Evolutionary conservation across 306 rosid genomes (phyloP), one percentile per base, ranked within the genome.

Genomic region (Geum urbanum): DNA sequence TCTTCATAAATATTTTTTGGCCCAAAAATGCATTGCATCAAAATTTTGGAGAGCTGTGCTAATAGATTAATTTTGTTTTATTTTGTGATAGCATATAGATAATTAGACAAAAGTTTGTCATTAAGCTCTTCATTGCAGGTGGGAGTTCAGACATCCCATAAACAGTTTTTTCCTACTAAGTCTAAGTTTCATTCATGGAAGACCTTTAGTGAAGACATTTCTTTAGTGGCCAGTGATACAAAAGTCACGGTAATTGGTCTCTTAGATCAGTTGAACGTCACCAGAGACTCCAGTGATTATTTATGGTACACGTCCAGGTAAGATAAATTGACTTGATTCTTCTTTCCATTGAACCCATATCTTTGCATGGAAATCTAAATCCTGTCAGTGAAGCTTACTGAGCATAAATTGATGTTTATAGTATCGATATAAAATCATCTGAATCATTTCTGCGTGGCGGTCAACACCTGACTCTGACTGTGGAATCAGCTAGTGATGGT

Each of bases 261-360:
- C 69, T 79, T 84, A 77, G 98, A 92, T 77, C 96, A 92, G 79
- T 63, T 92, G 78, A 82, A 74, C 7, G 54, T 86, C 72, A 90
- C 98, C 18, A 63, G 83, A 35, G 98, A 90, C 80, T 64, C 83
- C 18, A 72, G 86, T 15, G 98, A 92, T 71, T 92, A 92, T 72
- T 66, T 92, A 62, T 92, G 98, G 98, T 92, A 92, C 72, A 76
- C 86, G 75, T 88, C 98, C 70, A 91, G 88, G 98, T 90, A 54
- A 84, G 79, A 80, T 39, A 68, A 69, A 76, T 67, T 64, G 63
- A 9, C 6, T 51, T 3, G 50, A 8, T 13, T 54, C 43, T 40
- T 66, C 51, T 50, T 10, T 27, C 8, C 56, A 7, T 62, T 46
- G 47, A 39, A 39, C 41, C 19, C 37, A 9, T 20, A 46, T 68